Percentiles rank a stretch among this genome's conserved stretches.
These are phyloP conservation scores for Salvia splendens DNA, from an alignment of 257 asterid species.

Conservation along the genomic window DNA sequence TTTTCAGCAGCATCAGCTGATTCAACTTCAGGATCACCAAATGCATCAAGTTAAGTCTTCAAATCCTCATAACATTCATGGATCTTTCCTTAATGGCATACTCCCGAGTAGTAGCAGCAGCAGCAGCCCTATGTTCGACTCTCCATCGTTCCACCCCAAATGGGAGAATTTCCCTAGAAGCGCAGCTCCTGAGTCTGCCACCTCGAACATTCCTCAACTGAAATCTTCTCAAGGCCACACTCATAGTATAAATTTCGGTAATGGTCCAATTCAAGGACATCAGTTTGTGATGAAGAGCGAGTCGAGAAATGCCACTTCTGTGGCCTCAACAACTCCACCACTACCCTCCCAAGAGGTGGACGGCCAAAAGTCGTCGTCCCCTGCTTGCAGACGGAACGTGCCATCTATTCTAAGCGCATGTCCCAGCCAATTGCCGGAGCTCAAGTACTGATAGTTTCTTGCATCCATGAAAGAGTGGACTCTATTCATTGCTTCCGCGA, in stretches of 20 bases:
- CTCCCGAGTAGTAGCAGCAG: conserved; percentile 16
- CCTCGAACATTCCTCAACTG: conserved; percentile 34
- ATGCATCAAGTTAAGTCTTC: conserved; percentile 35
- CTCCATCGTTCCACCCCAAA: conserved; percentile 24
- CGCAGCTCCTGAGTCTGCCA: conserved; percentile 24
- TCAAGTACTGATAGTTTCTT: conserved; percentile 37
- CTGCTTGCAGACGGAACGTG: conserved; percentile 48
- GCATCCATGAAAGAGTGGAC: background rate
- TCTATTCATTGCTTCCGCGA: background rate
- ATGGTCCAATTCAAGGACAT: conserved; percentile 36
- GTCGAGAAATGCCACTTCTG: conserved; percentile 13
- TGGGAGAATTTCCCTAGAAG: conserved; percentile 36
- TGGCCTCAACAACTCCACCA: conserved; percentile 7
- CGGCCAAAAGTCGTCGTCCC: conserved; percentile 48
- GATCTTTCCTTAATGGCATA: conserved; percentile 27
- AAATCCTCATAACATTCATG: conserved; percentile 24
- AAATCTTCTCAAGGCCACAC: conserved; percentile 42
- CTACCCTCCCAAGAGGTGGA: conserved; percentile 31
- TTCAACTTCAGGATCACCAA: conserved; percentile 41
- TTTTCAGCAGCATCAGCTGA: conserved; percentile 39
- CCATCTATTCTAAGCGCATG: conserved; percentile 38
- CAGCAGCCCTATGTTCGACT: no score
- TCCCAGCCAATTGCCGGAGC: conserved; percentile 48
- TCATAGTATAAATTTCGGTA: conserved; percentile 34
- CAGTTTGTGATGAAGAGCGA: conserved; percentile 10